Evolutionary conservation across 2,329 filamentous ascomycete genomes (phyloP).

Genomic region (Colletotrichum tropicicola): DNA sequence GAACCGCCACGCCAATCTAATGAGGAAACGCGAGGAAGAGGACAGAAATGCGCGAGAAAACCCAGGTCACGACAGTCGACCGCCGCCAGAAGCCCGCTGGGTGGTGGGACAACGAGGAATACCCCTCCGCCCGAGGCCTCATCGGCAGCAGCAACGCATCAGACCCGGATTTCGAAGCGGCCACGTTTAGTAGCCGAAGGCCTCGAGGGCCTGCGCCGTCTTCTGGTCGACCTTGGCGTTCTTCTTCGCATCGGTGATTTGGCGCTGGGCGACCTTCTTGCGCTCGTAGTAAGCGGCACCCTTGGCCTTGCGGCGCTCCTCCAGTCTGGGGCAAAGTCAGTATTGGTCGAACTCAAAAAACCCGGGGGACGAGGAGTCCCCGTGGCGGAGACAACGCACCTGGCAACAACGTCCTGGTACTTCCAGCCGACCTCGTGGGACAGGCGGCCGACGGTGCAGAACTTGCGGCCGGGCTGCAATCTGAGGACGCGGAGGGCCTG

Average conservation of each 20-base stretch:
- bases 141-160: background rate
- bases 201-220: constrained; percentile 87
- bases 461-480: constrained; percentile 99
- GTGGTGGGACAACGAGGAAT: constrained; percentile 24
- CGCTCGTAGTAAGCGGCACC: constrained; percentile 99
- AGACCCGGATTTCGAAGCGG: constrained; percentile 26
- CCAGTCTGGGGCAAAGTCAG: constrained; percentile 70
- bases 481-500: constrained; percentile 96
- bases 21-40: constrained; percentile 59
- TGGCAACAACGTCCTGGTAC: constrained; percentile 99
- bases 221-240: constrained; percentile 86
- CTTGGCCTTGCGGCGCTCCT: constrained; percentile 99
- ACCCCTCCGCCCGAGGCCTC: constrained; percentile 15
- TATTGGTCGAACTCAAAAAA: background rate
- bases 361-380: background rate
- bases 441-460: constrained; percentile 98
- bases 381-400: constrained; percentile 78
- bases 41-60: constrained; percentile 40
- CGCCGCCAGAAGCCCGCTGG: constrained; percentile 19
- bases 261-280: constrained; percentile 96
- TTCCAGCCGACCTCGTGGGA: constrained; percentile 99
- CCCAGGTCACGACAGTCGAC: constrained; percentile 15
- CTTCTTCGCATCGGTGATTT: constrained; percentile 93
- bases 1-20: constrained; percentile 65
- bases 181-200: constrained; percentile 83